Base-by-base conservation (phyloP, 1,284 basidiomycete genomes). In the Leccinum subrobustum region DNA sequence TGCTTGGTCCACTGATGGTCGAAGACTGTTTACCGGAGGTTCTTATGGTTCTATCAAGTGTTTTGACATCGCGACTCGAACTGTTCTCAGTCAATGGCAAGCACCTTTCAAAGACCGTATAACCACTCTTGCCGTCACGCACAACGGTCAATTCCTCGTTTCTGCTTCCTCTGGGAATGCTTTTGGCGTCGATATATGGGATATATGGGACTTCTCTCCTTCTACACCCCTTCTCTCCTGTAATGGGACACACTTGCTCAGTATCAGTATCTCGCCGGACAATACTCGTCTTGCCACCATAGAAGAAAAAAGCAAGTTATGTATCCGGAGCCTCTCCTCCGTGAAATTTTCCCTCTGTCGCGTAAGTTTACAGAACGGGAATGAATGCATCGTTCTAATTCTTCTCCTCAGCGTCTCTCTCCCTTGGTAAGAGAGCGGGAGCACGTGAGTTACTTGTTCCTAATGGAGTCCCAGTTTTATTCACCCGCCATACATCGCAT, bases 1-100 rank as follows among this genome's bases (percentile, higher is more conserved):
- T 8, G 59, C 55, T 3, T 65, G 64, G 65, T 57, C 64, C 9
- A 2, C 11, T n/a, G 56, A 67, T 37, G 52, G 58, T 5, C 58
- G 25, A 9, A 54, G 35, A 8, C 35, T 65, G 4, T 65, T 65
- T 6, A 33, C 39, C 8, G 64, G 56, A 6, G 51, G 58, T n/a
- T 20, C 51, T 1, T 3, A 6, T 11, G 64, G 62, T 31, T 58
- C 56, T 1, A 31, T 57, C 14, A 54, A 31, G 16, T 65, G 57
- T 31, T 63, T 62, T n/a, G 31, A 60, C 6, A 9, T 53, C 8
- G 3, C 18, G 6, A 56, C 57, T 42, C 50, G 12, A 29, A 27
- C 37, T 25, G 6, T 29, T 12, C 31, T 54, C n/a, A 11, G 2
- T 6, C 37, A 33, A n/a, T 53, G 47, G 18, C 25, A 31, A 12